Evolutionary conservation across 305 asterid genomes (phyloP).

Genomic region (Fraxinus sp.): DNA sequence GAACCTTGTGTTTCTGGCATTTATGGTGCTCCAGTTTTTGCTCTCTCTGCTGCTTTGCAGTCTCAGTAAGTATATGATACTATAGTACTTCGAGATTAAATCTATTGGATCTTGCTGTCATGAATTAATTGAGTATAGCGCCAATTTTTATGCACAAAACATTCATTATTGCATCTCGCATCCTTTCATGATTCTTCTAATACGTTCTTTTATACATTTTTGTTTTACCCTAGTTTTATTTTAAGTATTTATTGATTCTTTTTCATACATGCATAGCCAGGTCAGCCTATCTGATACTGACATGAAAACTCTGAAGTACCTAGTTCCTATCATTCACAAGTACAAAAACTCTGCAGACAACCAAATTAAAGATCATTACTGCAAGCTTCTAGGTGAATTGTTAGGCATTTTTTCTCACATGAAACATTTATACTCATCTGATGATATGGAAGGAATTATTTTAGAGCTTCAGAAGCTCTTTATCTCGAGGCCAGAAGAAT

Average conservation of each 20-base stretch:
- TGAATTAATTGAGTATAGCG: background rate
- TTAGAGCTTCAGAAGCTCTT: slow-evolving; percentile 78
- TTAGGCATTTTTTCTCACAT: slow-evolving; percentile 62
- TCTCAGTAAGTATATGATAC: slow-evolving; percentile 56
- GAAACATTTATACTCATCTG: slow-evolving; percentile 63
- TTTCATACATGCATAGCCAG: slow-evolving; percentile 49
- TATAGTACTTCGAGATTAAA: background rate
- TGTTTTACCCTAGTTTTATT: background rate
- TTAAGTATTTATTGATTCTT: slow-evolving; percentile 10
- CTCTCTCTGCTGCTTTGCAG: slow-evolving; percentile 76
- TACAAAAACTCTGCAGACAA: slow-evolving; percentile 50
- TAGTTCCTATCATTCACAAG: slow-evolving; percentile 54
- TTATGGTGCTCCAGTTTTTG: slow-evolving; percentile 77
- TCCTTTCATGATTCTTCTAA: slow-evolving; percentile 9
- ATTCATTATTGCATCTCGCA: background rate
- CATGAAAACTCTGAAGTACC: slow-evolving; percentile 69
- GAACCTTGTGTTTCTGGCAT: slow-evolving; percentile 37
- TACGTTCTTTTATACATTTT: slow-evolving; percentile 1
- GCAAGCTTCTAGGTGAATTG: slow-evolving; percentile 69
- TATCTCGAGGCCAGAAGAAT: slow-evolving; percentile 44
- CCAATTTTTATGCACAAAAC: background rate
- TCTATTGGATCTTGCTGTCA: background rate
- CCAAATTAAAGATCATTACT: slow-evolving; percentile 39
- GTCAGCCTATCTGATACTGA: slow-evolving; percentile 74
- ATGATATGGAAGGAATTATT: slow-evolving; percentile 74